Conservation (phyloP, 257 asterid species). For the Leptodermis oblonga region DNA sequence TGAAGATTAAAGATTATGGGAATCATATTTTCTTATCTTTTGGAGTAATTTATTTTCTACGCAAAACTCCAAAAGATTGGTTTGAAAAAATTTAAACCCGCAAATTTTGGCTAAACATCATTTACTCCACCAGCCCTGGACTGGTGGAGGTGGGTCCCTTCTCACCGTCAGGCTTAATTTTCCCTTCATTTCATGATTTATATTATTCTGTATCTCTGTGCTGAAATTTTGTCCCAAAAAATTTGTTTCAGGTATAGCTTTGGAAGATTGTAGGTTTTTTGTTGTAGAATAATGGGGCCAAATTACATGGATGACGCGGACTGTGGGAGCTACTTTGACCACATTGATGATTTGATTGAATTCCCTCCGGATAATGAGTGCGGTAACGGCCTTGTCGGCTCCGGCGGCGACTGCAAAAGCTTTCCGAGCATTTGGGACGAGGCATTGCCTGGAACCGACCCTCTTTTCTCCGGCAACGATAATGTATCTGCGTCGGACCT, state of each 20-base stretch:
- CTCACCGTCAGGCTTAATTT: not conserved
- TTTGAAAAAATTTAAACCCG: not conserved
- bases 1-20: conserved; percentile 4
- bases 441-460: conserved; percentile 45
- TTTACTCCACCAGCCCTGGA: conserved; percentile 7
- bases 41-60: conserved; percentile 7
- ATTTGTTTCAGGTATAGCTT: conserved; percentile 26
- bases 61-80: conserved; percentile 32
- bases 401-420: conserved; percentile 51
- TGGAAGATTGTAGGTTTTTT: conserved; percentile 9
- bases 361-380: conserved; percentile 71
- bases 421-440: conserved; percentile 71
- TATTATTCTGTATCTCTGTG: not conserved
- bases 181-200: not conserved
- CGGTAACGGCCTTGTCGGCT: conserved; percentile 35
- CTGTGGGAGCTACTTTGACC: conserved; percentile 80
- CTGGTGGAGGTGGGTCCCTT: conserved; percentile 10
- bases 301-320: conserved; percentile 66
- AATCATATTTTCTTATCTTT: conserved; percentile 14
- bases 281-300: conserved; percentile 48
- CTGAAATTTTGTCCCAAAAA: not conserved
- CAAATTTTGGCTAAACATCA: conserved; percentile 5
- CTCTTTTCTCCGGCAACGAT: conserved; percentile 45
- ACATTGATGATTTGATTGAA: conserved; percentile 84
- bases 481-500: conserved; percentile 47